Base-by-base conservation (phyloP, 1,284 basidiomycete species). In the Ceratobasidium sp. region DNA sequence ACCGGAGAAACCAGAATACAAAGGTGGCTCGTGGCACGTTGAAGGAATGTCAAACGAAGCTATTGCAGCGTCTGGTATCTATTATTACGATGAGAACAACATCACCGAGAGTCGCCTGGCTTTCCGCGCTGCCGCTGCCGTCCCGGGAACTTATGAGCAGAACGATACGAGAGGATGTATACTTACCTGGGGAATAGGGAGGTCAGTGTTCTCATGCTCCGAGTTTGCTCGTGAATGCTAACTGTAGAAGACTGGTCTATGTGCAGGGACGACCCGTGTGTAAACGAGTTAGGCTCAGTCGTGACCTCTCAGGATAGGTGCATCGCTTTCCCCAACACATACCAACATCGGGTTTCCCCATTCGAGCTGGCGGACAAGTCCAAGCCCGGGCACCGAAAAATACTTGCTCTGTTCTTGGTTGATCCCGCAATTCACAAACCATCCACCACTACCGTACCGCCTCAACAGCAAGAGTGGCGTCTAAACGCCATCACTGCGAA, bases 31-130 rank as follows among this genome's bases (percentile, higher is more conserved):
- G 8, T 90, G 88, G 88, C 87, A 86, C 66, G 87, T 89, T 27
- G 86, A 87, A 79, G 88, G 88, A 24, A 89, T 87, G 87, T 79
- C 82, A 75, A 88, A 87, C 76, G 89, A 86, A 77, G 80, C 82
- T 63, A 88, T 88, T 59, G 84, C 84, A n/a, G 83, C 85, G 7
- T 85, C 84, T 89, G 79, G 83, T 0, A 81, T 87, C 19, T 86
- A 87, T 75, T 87, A 84, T 72, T 77, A 75, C 64, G 73, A 71
- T 45, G 67, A 72, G 24, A 75, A 75, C 60, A 77, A 77, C 54
- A 73, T 77, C 33, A 62, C 59, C 11, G 73, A 76, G n/a, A 75
- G 73, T 27, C 33, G 45, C 8, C 62, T 88, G 19, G 79, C 83
- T 47, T 88, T 88, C 76, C 84, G 87, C 14, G 87, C 87, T 85